Percentiles rank a stretch among this genome's conserved stretches.
phyloP scores from a whole-genome alignment of 2,329 filamentous ascomycete genomes.

The Dendrostoma leiphaemia region DNA sequence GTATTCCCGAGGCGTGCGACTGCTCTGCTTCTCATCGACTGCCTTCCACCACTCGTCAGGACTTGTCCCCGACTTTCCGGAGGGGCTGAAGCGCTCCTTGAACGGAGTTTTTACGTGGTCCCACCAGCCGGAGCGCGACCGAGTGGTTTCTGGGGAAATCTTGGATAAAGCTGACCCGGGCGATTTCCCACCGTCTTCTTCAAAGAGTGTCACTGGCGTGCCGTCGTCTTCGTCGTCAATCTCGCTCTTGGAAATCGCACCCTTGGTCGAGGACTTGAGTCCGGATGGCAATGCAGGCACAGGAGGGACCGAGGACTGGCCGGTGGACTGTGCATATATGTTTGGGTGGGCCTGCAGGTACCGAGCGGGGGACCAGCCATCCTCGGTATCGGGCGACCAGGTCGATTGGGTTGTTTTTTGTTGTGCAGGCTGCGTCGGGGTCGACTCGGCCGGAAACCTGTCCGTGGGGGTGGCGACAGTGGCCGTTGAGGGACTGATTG shows the following conservation, averaged over 20 bases:
- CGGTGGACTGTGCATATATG: constrained; percentile 57
- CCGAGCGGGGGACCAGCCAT: constrained; percentile 42
- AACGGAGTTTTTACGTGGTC: constrained; percentile 74
- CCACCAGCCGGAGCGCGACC: constrained; percentile 71
- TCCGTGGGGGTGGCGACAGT: constrained; percentile 39
- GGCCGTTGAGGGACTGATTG: constrained; percentile 51
- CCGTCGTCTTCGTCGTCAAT: constrained; percentile 50
- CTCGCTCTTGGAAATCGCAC: constrained; percentile 25
- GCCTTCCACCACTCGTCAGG: constrained; percentile 37
- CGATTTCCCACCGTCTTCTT: constrained; percentile 57
- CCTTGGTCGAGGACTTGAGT: constrained; percentile 32
- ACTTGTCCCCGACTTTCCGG: constrained; percentile 27
- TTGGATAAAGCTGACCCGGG: constrained; percentile 37
- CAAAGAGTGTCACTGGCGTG: constrained; percentile 66
- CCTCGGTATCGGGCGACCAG: constrained; percentile 63
- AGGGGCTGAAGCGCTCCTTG: constrained; percentile 40
- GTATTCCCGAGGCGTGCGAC: constrained; percentile 13
- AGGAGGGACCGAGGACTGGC: constrained; percentile 48
- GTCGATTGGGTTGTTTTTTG: constrained; percentile 39
- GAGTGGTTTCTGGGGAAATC: constrained; percentile 45
- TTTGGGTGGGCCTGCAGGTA: constrained; percentile 51
- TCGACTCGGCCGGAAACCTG: constrained; percentile 20
- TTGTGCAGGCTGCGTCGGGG: constrained; percentile 27
- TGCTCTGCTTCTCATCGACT: constrained; percentile 25
- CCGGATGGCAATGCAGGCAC: constrained; percentile 55